Evolutionary conservation across 2,329 filamentous ascomycete species (phyloP).

Genomic region (Cytospora piceae): DNA sequence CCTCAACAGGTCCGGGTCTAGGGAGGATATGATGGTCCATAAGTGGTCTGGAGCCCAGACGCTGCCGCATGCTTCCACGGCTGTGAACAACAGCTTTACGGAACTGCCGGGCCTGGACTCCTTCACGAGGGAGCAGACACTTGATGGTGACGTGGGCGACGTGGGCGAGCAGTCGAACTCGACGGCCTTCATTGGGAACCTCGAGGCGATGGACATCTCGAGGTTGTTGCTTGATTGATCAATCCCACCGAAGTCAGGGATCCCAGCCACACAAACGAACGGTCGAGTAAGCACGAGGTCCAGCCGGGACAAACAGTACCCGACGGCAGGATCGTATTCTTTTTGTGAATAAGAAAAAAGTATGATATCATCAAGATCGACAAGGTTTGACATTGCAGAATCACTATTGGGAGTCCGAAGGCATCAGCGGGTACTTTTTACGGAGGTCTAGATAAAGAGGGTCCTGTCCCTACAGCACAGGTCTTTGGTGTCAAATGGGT

Average conservation of each 20-base stretch:
- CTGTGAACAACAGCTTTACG: slow-evolving; percentile 15
- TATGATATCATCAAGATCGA: slow-evolving; percentile 2
- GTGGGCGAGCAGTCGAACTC: slow-evolving; percentile 34
- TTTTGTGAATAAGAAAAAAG: background rate
- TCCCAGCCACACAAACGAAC: background rate
- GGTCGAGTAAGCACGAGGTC: background rate
- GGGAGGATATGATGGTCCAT: slow-evolving; percentile 48
- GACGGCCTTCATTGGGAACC: slow-evolving; percentile 44
- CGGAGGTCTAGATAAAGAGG: background rate
- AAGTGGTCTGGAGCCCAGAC: slow-evolving; percentile 45
- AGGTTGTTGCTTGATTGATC: slow-evolving; percentile 56
- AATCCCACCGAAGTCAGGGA: background rate
- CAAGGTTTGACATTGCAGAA: background rate
- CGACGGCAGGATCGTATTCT: background rate
- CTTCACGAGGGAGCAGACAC: slow-evolving; percentile 27
- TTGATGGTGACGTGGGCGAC: slow-evolving; percentile 34
- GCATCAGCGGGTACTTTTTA: slow-evolving; percentile 1
- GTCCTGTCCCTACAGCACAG: slow-evolving; percentile 7
- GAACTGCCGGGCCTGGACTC: slow-evolving; percentile 27
- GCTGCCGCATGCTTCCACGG: slow-evolving; percentile 26
- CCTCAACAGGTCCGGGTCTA: slow-evolving; percentile 46
- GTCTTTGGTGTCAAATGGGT: background rate
- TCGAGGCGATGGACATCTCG: slow-evolving; percentile 65
- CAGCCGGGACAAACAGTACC: background rate
- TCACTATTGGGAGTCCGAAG: slow-evolving; percentile 4